Base-by-base conservation (phyloP, 1,284 basidiomycete species). In the Ustanciosporium gigantosporum region DNA sequence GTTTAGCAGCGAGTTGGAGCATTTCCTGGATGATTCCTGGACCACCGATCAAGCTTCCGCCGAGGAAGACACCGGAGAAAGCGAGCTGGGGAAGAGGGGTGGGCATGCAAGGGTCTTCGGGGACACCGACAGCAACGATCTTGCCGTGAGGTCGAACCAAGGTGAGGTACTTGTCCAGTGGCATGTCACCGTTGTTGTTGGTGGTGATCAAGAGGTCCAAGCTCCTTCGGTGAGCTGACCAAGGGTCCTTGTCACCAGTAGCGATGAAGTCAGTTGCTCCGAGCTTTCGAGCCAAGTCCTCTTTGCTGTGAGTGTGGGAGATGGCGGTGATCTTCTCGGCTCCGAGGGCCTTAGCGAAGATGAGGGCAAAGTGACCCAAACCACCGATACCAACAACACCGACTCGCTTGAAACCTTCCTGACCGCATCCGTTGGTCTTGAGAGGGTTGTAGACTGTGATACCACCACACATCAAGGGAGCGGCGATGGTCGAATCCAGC, bases 201-300 rank as follows among this genome's bases (percentile, higher is more conserved):
- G 81, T 81, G 46, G 73, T 70, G 51, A 82, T 68, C 67, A 82
- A 79, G 22, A 82, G 57, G 66, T 82, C 81, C 31, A 82, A 70
- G 20, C 77, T 68, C 23, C 78, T 66, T 38, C 48, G 48, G 71
- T 81, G 73, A 9, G 66, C 46, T 31, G 53, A 50, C 25, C 25
- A 65, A 22, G 46, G 46, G 37, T 68, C 46, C 20, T 66, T 42
- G 42, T 65, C 59, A 22, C 32, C 61, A 6, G 52, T 59, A 24
- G 62, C 53, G 41, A 73, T 50, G 23, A 66, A 70, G 48, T 72
- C 60, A 41, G 68, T 69, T 0, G 70, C 70, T 11, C 70, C 68
- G 3, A 73, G 57, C 31, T 70, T 48, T 43, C 56, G 55, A 3
- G 70, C 65, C 6, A 68, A 43, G 11, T 66, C 53, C 32, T 70